A percentile compares a stretch with the other conserved stretches of the same genome.
Conservation (phyloP, 208 protist genomes). For the Trichomonas vaginalis region DNA sequence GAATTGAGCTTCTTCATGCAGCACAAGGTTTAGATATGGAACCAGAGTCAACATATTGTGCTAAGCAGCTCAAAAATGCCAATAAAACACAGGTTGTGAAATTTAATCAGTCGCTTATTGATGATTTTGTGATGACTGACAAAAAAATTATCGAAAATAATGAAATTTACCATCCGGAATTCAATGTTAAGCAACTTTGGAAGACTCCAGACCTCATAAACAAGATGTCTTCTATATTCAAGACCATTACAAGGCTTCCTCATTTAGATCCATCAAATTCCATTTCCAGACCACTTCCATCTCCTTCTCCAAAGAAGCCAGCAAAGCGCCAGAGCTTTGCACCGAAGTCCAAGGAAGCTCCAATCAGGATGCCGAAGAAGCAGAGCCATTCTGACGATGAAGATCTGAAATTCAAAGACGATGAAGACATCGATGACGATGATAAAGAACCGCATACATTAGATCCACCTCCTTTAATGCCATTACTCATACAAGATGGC, state of each 20-base stretch:
- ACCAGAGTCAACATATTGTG: background rate
- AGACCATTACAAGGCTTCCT: background rate
- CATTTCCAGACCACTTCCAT: background rate
- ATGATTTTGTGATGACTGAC: background rate
- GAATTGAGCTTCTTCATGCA: background rate
- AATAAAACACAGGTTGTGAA: background rate
- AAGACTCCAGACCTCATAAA: background rate
- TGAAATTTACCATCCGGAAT: background rate
- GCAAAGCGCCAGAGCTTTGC: background rate
- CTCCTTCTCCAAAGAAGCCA: background rate
- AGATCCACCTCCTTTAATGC: background rate
- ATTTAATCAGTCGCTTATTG: background rate
- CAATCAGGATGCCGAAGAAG: background rate
- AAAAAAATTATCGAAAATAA: background rate
- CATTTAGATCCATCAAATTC: background rate
- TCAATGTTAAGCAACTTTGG: background rate
- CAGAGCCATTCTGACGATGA: background rate
- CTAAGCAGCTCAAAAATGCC: background rate
- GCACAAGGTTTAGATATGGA: background rate
- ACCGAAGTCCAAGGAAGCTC: background rate
- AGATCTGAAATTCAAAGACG: background rate
- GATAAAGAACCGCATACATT: background rate
- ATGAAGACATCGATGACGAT: background rate
- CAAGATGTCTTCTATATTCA: background rate
- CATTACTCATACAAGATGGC: background rate